Conservation (phyloP, 1,284 basidiomycete species). For the Leccinum laetum region DNA sequence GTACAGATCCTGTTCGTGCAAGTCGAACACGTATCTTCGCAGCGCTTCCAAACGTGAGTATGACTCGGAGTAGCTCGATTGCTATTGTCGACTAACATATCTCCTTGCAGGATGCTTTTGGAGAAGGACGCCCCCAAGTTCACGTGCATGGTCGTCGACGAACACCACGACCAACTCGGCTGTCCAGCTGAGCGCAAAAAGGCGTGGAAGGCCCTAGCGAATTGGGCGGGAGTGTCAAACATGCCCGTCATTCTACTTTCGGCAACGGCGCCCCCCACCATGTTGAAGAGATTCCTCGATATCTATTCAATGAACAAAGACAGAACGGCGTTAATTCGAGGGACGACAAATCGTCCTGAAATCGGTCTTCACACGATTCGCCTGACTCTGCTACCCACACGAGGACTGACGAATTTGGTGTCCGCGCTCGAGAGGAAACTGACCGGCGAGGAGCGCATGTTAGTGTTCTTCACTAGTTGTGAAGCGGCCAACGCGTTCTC, state of each 20-base stretch:
- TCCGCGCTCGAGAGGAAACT: background rate
- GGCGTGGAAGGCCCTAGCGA: background rate
- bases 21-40: background rate
- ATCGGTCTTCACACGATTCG: constrained; percentile 1
- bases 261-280: background rate
- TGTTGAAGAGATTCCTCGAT: background rate
- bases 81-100: background rate
- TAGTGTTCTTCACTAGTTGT: background rate
- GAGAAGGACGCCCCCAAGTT: background rate
- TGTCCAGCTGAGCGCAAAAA: background rate
- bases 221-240: background rate
- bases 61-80: no score
- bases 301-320: background rate
- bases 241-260: constrained; percentile 4
- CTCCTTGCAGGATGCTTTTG: background rate
- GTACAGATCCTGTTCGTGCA: background rate
- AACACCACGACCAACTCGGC: constrained; percentile 4
- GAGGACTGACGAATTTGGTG: no score
- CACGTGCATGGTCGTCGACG: background rate
- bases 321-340: background rate
- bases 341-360: background rate
- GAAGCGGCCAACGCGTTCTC: background rate
- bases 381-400: background rate
- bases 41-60: no score
- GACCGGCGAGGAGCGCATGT: background rate